These are phyloP conservation scores for Solanum chiquidenum DNA, from an alignment of 257 asterid genomes.

Conservation along the genomic window DNA sequence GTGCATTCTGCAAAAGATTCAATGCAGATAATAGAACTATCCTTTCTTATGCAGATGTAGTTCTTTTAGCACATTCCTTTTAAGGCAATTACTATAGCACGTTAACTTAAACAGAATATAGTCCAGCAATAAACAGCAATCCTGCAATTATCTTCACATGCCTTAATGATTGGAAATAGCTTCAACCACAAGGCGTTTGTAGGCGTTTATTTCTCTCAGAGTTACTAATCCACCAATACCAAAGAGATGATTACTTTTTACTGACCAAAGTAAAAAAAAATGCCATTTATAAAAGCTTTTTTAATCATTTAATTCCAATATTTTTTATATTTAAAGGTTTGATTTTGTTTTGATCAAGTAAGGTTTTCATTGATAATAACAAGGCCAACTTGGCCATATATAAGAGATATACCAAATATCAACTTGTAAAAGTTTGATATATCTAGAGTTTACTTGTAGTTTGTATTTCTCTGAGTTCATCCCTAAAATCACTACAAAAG, in stretches of 20 bases:
- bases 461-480: background rate
- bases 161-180: background rate
- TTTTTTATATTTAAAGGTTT: background rate
- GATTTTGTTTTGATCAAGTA: background rate
- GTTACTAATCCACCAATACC: background rate
- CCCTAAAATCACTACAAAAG: background rate
- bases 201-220: background rate
- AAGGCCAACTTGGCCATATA: background rate
- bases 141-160: background rate
- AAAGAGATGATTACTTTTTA: background rate
- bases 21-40: background rate
- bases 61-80: background rate
- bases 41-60: background rate
- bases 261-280: background rate
- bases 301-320: background rate
- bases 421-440: background rate
- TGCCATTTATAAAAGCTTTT: background rate
- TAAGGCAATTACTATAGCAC: background rate
- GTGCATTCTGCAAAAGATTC: background rate
- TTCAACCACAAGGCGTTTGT: background rate
- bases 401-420: background rate
- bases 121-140: background rate
- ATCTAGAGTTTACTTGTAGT: background rate
- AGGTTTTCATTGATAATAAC: background rate
- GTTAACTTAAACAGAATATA: background rate